phyloP scores from a whole-genome alignment of 495 filamentous ascomycete species.

The Xanthoparmelia taractica region DNA sequence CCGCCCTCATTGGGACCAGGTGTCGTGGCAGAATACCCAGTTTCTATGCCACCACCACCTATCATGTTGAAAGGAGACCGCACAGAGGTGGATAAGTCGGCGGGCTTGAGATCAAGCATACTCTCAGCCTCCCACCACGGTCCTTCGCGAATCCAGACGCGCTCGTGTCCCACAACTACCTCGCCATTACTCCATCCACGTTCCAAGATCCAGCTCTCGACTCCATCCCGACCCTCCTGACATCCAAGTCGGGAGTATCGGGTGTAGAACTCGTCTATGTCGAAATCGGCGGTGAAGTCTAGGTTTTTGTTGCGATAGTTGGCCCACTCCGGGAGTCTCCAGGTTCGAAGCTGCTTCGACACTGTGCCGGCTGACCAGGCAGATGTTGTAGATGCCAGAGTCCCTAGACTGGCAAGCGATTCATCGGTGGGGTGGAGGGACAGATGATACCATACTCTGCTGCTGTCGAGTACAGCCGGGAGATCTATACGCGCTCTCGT shows the following conservation, averaged over 20 bases:
- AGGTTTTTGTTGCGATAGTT: constrained; percentile 84
- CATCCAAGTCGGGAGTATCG: constrained; percentile 81
- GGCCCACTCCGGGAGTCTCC: constrained; percentile 92
- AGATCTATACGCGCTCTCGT: constrained; percentile 71
- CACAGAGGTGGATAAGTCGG: constrained; percentile 29
- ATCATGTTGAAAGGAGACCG: constrained; percentile 37
- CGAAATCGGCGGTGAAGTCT: constrained; percentile 97
- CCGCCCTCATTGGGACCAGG: constrained; percentile 50
- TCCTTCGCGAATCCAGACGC: constrained; percentile 89
- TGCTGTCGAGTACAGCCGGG: constrained; percentile 58
- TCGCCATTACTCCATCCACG: constrained; percentile 98
- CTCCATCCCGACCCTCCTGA: constrained; percentile 81
- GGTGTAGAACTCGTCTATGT: constrained; percentile 79
- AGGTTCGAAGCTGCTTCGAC: constrained; percentile 83
- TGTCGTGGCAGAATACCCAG: constrained; percentile 51
- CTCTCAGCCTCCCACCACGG: constrained; percentile 98
- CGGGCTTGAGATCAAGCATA: constrained; percentile 86
- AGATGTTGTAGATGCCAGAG: constrained; percentile 51
- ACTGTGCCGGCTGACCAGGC: constrained; percentile 88
- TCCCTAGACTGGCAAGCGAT: constrained; percentile 58
- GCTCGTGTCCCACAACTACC: constrained; percentile 78
- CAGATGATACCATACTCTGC: constrained; percentile 92
- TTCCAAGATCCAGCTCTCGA: constrained; percentile 92
- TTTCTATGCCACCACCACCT: constrained; percentile 41
- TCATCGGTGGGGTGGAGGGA: constrained; percentile 89